Percentiles rank a stretch among this genome's conserved stretches.
phyloP scores from a whole-genome alignment of 164 flowering plant species.

The Vitis rotundifolia region DNA sequence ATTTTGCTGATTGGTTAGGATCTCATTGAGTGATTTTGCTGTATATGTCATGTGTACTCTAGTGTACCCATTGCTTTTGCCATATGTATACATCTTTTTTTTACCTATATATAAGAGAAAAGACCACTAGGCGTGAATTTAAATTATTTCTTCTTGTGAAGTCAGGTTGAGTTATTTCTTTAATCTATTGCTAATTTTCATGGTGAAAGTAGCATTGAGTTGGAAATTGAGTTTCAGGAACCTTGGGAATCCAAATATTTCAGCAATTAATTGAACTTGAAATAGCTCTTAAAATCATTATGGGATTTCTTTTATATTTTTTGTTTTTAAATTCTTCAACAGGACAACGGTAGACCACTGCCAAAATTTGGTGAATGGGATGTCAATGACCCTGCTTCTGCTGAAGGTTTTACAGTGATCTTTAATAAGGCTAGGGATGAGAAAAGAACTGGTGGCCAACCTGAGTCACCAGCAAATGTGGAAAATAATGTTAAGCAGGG shows the following conservation, averaged over 20 bases:
- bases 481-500: conserved; percentile 44
- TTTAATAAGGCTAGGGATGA: conserved; percentile 96
- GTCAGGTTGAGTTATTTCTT: not conserved
- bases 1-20: too few species aligned
- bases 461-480: conserved; percentile 66
- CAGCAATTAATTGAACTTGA: not conserved
- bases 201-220: not conserved
- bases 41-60: too few species aligned
- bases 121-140: not conserved
- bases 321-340: conserved; percentile 7
- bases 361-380: conserved; percentile 99
- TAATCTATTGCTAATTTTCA: not conserved
- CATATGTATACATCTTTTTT: too few species aligned
- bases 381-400: conserved; percentile 94
- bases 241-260: too few species aligned
- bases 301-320: not conserved
- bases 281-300: not conserved
- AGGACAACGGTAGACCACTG: conserved; percentile 86
- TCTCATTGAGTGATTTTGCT: too few species aligned
- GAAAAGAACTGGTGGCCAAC: conserved; percentile 85
- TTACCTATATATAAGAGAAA: too few species aligned
- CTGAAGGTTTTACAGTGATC: conserved; percentile 91
- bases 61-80: too few species aligned
- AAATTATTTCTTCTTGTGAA: not conserved
- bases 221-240: not conserved